Percentiles rank a stretch among this genome's conserved stretches.
Evolutionary conservation across 768 basidiomycete species (phyloP).

Genomic region (Daedalea quercina): DNA sequence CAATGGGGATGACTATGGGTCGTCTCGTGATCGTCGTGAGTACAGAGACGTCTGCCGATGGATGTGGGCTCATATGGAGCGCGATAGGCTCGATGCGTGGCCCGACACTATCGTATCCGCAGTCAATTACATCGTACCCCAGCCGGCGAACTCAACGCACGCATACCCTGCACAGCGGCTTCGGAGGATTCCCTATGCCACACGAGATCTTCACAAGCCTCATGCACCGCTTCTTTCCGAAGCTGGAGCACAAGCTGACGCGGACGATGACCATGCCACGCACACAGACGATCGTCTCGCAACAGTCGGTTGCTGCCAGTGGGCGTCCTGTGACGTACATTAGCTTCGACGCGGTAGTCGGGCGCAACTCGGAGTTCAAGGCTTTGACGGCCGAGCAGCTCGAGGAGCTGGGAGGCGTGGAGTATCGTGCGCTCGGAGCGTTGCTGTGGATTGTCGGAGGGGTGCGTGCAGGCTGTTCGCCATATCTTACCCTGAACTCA

Average conservation of each 20-base stretch:
- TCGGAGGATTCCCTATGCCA: conserved; percentile 76
- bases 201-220: conserved; percentile 43
- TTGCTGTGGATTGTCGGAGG: conserved; percentile 73
- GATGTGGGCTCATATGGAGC: no score
- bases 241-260: conserved; percentile 46
- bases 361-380: conserved; percentile 71
- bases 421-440: conserved; percentile 79
- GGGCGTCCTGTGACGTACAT: conserved; percentile 68
- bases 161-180: conserved; percentile 37
- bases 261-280: conserved; percentile 72
- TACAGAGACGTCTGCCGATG: background rate
- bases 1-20: background rate
- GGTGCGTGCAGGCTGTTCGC: conserved; percentile 38
- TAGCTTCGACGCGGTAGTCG: conserved; percentile 79
- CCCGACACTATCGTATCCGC: conserved; percentile 10
- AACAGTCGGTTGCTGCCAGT: conserved; percentile 27
- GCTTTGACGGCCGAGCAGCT: conserved; percentile 71
- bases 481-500: background rate
- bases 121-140: conserved; percentile 7
- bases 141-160: conserved; percentile 13
- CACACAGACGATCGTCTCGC: conserved; percentile 54
- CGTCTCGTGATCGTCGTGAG: conserved; percentile 18
- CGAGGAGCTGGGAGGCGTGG: conserved; percentile 91
- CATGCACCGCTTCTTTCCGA: conserved; percentile 57
- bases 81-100: conserved; percentile 6